These are phyloP conservation scores for Thalassiosira allenii DNA, from an alignment of 352 stramenopile species.

Conservation along the genomic window DNA sequence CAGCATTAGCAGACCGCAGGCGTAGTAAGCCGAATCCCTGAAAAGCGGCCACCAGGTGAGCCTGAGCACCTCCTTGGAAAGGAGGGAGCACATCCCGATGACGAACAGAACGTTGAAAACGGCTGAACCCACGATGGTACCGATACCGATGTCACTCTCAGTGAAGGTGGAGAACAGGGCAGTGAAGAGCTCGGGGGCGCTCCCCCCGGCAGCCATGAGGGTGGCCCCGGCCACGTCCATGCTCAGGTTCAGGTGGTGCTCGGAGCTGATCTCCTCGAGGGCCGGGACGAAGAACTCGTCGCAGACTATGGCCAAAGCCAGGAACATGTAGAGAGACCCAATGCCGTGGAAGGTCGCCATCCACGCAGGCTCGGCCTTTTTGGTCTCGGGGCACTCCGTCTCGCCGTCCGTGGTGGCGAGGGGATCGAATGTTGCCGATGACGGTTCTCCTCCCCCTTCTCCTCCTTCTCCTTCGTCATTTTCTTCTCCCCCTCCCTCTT, in stretches of 20 bases:
- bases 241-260: constrained; percentile 66
- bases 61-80: constrained; percentile 73
- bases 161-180: constrained; percentile 86
- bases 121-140: constrained; percentile 89
- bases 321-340: constrained; percentile 87
- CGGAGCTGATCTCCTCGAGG: constrained; percentile 83
- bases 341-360: constrained; percentile 50
- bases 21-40: constrained; percentile 85
- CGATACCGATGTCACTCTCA: constrained; percentile 87
- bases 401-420: constrained; percentile 2
- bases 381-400: neutral
- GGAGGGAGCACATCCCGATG: constrained; percentile 86
- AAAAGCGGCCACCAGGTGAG: constrained; percentile 88
- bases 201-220: constrained; percentile 88
- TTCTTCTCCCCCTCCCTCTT: too few relatives aligned
- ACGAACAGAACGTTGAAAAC: constrained; percentile 91
- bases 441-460: too few relatives aligned
- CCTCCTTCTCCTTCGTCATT: too few relatives aligned
- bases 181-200: constrained; percentile 87
- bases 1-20: constrained; percentile 75
- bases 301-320: constrained; percentile 86
- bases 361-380: constrained; percentile 48
- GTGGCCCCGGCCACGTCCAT: constrained; percentile 88
- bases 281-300: constrained; percentile 90
- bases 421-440: too few relatives aligned